phyloP scores from a whole-genome alignment of 2,329 filamentous ascomycete species.

The Nemania diffusa region DNA sequence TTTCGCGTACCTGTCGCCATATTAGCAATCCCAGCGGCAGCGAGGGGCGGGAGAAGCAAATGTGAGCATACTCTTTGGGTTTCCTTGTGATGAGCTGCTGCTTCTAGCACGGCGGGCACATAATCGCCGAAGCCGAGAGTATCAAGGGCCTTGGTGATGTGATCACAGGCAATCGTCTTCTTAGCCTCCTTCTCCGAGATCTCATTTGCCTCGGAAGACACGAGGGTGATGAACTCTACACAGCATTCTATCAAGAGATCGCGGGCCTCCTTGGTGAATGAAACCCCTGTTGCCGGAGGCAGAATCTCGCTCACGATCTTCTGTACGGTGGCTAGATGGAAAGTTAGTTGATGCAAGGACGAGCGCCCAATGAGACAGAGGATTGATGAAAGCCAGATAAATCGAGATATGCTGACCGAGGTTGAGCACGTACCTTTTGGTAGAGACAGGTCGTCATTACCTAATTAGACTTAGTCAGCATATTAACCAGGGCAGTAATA shows the following conservation, averaged over 20 bases:
- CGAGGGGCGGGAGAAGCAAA: background rate
- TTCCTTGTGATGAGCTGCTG: conserved; percentile 77
- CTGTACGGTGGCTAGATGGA: conserved; percentile 69
- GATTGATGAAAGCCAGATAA: background rate
- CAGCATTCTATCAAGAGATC: conserved; percentile 98
- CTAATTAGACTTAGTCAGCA: conserved; percentile 50
- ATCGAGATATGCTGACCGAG: background rate
- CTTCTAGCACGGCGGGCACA: conserved; percentile 76
- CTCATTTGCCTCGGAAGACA: conserved; percentile 98
- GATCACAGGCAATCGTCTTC: conserved; percentile 98
- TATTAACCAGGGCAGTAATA: background rate
- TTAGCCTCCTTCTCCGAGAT: conserved; percentile 99
- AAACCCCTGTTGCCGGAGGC: conserved; percentile 76
- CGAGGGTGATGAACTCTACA: conserved; percentile 97
- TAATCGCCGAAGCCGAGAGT: conserved; percentile 95
- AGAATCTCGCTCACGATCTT: conserved; percentile 96
- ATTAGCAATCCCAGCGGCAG: conserved; percentile 29
- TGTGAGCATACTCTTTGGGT: conserved; percentile 77
- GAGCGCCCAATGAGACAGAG: background rate
- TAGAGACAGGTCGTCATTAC: conserved; percentile 71
- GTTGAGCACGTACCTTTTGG: conserved; percentile 66
- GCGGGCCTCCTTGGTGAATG: conserved; percentile 93
- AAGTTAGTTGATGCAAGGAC: conserved; percentile 43
- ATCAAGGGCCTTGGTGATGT: conserved; percentile 93
- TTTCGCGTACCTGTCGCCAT: conserved; percentile 79